phyloP scores from a whole-genome alignment of 441 rosid species.

The Jatropha multifida region DNA sequence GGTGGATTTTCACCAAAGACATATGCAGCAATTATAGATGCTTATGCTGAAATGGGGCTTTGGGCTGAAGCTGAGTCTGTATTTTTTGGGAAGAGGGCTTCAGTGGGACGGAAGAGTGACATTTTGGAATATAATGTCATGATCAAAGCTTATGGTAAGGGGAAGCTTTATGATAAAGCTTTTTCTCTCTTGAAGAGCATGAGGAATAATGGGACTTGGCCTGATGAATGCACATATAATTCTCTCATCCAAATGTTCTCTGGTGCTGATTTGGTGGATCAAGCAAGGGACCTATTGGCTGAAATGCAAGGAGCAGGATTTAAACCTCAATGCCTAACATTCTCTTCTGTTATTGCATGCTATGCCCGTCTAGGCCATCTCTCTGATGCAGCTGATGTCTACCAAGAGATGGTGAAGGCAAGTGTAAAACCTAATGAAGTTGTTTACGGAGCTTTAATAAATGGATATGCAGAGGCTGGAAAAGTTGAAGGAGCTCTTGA shows the following conservation, averaged over 20 bases:
- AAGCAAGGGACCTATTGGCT: constrained; percentile 59
- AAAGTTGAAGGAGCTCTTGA: constrained; percentile 64
- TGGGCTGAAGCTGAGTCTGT: constrained; percentile 82
- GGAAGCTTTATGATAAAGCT: constrained; percentile 75
- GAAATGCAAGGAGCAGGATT: constrained; percentile 70
- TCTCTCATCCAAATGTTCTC: constrained; percentile 82
- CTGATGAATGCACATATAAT: constrained; percentile 84
- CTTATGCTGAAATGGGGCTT: constrained; percentile 72
- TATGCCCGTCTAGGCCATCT: constrained; percentile 68
- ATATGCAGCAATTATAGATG: constrained; percentile 71
- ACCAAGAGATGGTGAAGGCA: constrained; percentile 50
- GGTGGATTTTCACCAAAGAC: constrained; percentile 51
- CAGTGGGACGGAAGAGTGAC: constrained; percentile 47
- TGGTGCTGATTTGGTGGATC: constrained; percentile 67
- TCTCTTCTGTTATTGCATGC: constrained; percentile 69
- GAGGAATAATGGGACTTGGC: constrained; percentile 88
- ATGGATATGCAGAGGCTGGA: constrained; percentile 77
- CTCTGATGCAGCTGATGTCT: constrained; percentile 56
- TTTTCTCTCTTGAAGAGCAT: constrained; percentile 66
- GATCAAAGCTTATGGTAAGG: constrained; percentile 92
- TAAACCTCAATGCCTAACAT: constrained; percentile 62
- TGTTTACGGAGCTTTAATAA: constrained; percentile 76
- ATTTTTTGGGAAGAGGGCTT: constrained; percentile 52
- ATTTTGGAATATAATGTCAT: constrained; percentile 76
- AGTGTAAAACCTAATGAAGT: constrained; percentile 84